phyloP scores from a whole-genome alignment of 1,284 basidiomycete genomes.

The Veloboletus limbatus region DNA sequence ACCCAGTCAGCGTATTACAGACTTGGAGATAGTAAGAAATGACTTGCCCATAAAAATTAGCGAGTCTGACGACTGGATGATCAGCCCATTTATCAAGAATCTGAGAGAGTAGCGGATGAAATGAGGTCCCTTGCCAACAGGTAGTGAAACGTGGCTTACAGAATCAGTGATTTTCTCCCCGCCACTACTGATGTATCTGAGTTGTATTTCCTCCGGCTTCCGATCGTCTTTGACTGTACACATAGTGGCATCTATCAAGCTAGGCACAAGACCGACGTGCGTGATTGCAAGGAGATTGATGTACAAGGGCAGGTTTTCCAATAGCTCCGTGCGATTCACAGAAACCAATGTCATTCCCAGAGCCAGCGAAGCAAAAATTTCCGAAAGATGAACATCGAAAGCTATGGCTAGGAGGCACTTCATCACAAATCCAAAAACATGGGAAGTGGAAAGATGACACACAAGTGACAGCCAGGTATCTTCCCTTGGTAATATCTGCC shows the following conservation, averaged over 20 bases:
- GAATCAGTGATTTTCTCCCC: conserved; percentile 55
- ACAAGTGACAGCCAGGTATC: conserved; percentile 47
- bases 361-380: conserved; percentile 43
- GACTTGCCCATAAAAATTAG: conserved; percentile 50
- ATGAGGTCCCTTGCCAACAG: background rate
- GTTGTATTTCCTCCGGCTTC: conserved; percentile 28
- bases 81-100: conserved; percentile 52
- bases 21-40: conserved; percentile 9
- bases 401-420: conserved; percentile 36
- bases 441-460: conserved; percentile 16
- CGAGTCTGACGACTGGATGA: conserved; percentile 43
- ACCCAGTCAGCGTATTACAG: background rate
- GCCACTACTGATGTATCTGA: conserved; percentile 49
- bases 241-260: conserved; percentile 53
- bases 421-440: conserved; percentile 1
- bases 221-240: conserved; percentile 36
- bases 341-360: conserved; percentile 47
- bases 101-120: conserved; percentile 24
- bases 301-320: conserved; percentile 47
- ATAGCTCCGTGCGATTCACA: conserved; percentile 43
- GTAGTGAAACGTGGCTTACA: conserved; percentile 31
- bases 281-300: conserved; percentile 45
- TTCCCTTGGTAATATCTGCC: conserved; percentile 36
- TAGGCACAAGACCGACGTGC: conserved; percentile 53
- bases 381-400: conserved; percentile 52